Evolutionary conservation across 1,284 basidiomycete species (phyloP).

Genomic region (Trametes versicolor): DNA sequence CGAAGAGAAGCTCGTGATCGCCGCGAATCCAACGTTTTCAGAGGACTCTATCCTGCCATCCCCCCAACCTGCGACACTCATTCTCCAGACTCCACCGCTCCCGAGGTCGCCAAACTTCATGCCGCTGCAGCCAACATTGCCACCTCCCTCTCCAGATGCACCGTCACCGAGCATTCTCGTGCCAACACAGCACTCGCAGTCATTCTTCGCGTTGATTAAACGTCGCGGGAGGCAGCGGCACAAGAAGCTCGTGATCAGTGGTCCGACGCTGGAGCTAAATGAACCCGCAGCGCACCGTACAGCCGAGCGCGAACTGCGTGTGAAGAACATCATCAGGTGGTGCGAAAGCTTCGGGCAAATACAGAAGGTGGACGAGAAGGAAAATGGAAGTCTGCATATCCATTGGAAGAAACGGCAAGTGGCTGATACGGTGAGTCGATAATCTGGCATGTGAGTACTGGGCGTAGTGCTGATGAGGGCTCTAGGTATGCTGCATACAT

Average conservation of each 20-base stretch:
- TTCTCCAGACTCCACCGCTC: constrained; percentile 25
- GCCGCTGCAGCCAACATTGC: constrained; percentile 40
- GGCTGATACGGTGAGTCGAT: constrained; percentile 42
- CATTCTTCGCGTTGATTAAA: constrained; percentile 39
- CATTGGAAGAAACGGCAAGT: constrained; percentile 45
- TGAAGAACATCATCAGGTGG: constrained; percentile 40
- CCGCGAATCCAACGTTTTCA: constrained; percentile 32
- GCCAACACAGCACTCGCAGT: constrained; percentile 36
- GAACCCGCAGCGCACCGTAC: constrained; percentile 29
- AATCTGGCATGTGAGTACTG: background rate
- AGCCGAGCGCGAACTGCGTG: constrained; percentile 33
- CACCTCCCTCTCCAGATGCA: constrained; percentile 41
- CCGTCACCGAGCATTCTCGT: constrained; percentile 42
- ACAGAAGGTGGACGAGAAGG: constrained; percentile 40
- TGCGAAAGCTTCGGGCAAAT: constrained; percentile 43
- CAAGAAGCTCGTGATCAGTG: constrained; percentile 44
- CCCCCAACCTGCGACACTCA: constrained; percentile 18
- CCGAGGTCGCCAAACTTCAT: constrained; percentile 31
- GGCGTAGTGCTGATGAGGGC: constrained; percentile 8
- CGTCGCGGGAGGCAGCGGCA: constrained; percentile 36
- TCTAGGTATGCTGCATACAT: constrained; percentile 44
- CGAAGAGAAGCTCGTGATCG: constrained; percentile 32
- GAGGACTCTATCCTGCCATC: constrained; percentile 33
- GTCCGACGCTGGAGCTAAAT: constrained; percentile 11
- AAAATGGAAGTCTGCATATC: constrained; percentile 43